A percentile compares a stretch with the other conserved stretches of the same genome.
phyloP scores from a whole-genome alignment of 345 rosid genomes.

The Hevea brasiliensis region DNA sequence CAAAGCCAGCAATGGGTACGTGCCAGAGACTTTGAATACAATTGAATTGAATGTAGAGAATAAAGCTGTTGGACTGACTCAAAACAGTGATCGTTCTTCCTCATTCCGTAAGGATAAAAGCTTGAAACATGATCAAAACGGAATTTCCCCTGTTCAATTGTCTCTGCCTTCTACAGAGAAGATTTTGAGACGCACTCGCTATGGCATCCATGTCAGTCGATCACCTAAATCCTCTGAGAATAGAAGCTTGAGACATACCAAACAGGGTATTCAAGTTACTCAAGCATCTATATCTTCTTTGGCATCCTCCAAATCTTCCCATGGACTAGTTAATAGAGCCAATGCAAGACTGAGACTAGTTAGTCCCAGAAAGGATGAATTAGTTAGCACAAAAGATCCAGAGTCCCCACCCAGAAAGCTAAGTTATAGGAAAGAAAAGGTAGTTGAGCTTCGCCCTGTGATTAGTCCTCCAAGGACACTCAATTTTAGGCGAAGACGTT shows the following conservation, averaged over 20 bases:
- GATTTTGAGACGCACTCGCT: constrained; percentile 22
- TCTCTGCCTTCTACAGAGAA: constrained; percentile 21
- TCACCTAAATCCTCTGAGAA: constrained; percentile 16
- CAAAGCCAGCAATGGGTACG: background rate
- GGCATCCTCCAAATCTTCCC: background rate
- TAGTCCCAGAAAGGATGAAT: constrained; percentile 33
- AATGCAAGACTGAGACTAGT: constrained; percentile 16
- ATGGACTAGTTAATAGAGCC: constrained; percentile 10
- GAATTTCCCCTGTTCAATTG: background rate
- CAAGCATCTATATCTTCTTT: constrained; percentile 7
- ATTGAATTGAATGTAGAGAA: background rate
- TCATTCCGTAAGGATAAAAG: background rate
- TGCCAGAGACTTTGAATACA: constrained; percentile 2
- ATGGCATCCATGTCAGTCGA: constrained; percentile 18
- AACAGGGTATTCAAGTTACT: background rate
- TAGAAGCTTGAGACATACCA: constrained; percentile 17
- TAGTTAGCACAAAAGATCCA: constrained; percentile 25
- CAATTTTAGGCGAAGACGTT: constrained; percentile 8
- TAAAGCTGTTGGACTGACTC: constrained; percentile 2
- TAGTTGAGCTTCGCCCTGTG: constrained; percentile 9
- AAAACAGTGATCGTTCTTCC: background rate
- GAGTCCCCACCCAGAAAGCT: constrained; percentile 13
- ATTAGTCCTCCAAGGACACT: constrained; percentile 16
- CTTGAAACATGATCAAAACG: constrained; percentile 10
- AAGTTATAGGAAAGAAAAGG: constrained; percentile 16